A percentile compares a stretch with the other conserved stretches of the same genome.
Conservation (phyloP, 2,329 filamentous ascomycete genomes). For the Penicillium sp. region DNA sequence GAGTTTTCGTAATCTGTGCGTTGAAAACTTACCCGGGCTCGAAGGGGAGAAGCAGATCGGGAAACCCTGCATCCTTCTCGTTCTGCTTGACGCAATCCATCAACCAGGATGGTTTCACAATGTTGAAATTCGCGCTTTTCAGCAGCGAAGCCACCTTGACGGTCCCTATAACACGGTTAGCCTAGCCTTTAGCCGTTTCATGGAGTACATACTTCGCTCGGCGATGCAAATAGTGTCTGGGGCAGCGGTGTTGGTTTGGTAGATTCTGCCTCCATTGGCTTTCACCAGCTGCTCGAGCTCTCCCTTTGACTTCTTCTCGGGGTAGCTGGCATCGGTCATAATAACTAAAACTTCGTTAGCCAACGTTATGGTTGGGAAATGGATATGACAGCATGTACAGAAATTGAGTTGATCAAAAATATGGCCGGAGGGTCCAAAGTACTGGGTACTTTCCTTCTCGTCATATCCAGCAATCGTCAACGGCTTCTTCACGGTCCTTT, state of each 20-base stretch:
- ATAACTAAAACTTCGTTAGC: constrained; percentile 47
- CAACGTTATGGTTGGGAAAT: neutral
- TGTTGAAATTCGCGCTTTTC: constrained; percentile 67
- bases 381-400: constrained; percentile 45
- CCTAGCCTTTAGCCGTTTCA: neutral
- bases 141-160: constrained; percentile 82
- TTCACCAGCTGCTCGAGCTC: constrained; percentile 81
- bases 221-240: constrained; percentile 69
- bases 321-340: constrained; percentile 70
- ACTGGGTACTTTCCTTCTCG: constrained; percentile 48
- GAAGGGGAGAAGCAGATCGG: constrained; percentile 62
- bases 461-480: constrained; percentile 73
- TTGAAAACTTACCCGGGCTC: constrained; percentile 52
- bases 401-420: constrained; percentile 77
- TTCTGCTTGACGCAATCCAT: constrained; percentile 70
- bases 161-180: constrained; percentile 38
- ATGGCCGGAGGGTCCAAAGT: constrained; percentile 58
- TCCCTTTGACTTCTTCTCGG: constrained; percentile 70
- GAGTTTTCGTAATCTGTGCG: constrained; percentile 15
- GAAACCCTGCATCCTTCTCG: constrained; percentile 53
- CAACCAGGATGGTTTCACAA: constrained; percentile 79
- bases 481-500: constrained; percentile 61
- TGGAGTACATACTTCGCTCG: constrained; percentile 60
- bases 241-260: constrained; percentile 66
- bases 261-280: constrained; percentile 74